Evolutionary conservation across 2,329 filamentous ascomycete genomes (phyloP).

Genomic region (Hypoxylon sp.): DNA sequence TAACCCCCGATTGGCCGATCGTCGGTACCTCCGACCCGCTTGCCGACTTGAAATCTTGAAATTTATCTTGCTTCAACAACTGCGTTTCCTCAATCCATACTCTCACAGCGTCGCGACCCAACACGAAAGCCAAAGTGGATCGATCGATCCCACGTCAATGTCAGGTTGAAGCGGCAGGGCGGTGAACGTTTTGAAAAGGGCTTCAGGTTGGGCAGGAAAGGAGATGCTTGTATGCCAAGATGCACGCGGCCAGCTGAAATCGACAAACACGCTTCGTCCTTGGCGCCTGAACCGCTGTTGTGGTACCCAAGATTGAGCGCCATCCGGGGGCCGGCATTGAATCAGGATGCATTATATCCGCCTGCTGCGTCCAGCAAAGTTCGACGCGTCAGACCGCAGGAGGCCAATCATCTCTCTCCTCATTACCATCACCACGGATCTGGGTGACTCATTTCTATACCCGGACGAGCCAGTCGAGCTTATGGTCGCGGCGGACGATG

Average conservation of each 20-base stretch:
- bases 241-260: constrained; percentile 24
- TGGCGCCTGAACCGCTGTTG: constrained; percentile 5
- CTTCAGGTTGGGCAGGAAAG: constrained; percentile 28
- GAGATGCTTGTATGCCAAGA: constrained; percentile 28
- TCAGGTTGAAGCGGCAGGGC: constrained; percentile 18
- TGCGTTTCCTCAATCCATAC: constrained; percentile 13
- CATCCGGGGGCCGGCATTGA: constrained; percentile 9
- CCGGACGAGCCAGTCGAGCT: constrained; percentile 61
- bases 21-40: constrained; percentile 14
- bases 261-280: constrained; percentile 11
- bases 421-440: constrained; percentile 69
- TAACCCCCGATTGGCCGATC: constrained; percentile 28
- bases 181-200: constrained; percentile 18
- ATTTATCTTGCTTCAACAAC: constrained; percentile 15
- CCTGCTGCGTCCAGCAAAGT: constrained; percentile 62
- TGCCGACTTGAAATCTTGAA: constrained; percentile 16
- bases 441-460: constrained; percentile 68
- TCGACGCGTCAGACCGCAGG: constrained; percentile 47
- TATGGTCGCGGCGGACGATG: constrained; percentile 52
- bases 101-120: constrained; percentile 10
- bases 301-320: constrained; percentile 12
- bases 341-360: constrained; percentile 69
- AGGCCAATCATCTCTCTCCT: constrained; percentile 55
- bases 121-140: constrained; percentile 24
- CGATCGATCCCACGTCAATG: constrained; percentile 16